Evolutionary conservation across 306 rosid species (phyloP).

Genomic region (Coriaria nepalensis): DNA sequence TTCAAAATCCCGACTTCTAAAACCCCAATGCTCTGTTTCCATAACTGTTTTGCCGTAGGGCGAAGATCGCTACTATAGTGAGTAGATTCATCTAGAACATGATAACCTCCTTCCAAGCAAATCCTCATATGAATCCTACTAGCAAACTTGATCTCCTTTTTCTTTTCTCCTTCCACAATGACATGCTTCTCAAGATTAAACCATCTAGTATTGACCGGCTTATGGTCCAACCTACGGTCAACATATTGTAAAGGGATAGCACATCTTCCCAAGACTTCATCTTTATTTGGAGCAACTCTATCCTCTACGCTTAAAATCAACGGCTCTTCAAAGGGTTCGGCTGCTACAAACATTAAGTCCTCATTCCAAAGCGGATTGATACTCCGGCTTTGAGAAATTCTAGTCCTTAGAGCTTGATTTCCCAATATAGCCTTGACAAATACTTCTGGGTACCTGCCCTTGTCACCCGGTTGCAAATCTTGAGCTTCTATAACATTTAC

Average conservation of each 20-base stretch:
- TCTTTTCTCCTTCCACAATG: conserved; percentile 50
- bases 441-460: conserved; percentile 58
- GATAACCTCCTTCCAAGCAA: conserved; percentile 62
- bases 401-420: conserved; percentile 43
- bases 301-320: conserved; percentile 53
- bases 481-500: conserved; percentile 62
- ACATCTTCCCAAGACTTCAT: conserved; percentile 44
- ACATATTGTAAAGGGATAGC: conserved; percentile 28
- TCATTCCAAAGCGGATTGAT: conserved; percentile 67
- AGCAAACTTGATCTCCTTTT: conserved; percentile 51
- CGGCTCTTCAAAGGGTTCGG: conserved; percentile 56
- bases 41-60: conserved; percentile 48
- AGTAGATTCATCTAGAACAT: conserved; percentile 59
- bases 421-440: conserved; percentile 46
- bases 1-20: conserved; percentile 53
- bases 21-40: conserved; percentile 54
- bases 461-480: conserved; percentile 38
- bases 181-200: conserved; percentile 39
- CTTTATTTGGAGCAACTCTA: conserved; percentile 57
- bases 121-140: conserved; percentile 55
- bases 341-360: conserved; percentile 60
- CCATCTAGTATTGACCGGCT: conserved; percentile 48
- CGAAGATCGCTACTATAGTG: conserved; percentile 73
- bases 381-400: conserved; percentile 37
- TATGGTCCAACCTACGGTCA: conserved; percentile 46